Conservation (phyloP, 805 yeast species). For the Candida sanyiensis region DNA sequence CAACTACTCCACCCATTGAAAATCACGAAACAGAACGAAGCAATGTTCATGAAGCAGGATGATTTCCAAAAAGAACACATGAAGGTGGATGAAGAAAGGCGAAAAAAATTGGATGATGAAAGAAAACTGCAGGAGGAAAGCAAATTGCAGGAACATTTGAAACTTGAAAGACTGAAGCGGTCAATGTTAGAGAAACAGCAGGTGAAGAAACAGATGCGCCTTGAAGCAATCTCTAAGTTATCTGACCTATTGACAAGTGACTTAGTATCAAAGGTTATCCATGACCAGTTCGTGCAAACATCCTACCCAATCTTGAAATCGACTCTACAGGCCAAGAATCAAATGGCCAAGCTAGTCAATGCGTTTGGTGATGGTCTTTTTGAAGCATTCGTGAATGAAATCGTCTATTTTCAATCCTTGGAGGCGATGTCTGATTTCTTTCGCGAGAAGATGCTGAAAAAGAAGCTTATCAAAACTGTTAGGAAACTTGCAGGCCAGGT, state of each 20-base stretch:
- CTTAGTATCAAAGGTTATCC: conserved; percentile 18
- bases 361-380: conserved; percentile 46
- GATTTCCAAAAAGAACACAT: conserved; percentile 3
- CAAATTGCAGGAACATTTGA: conserved; percentile 8
- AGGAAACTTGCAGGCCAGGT: conserved; percentile 23
- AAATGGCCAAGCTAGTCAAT: conserved; percentile 29
- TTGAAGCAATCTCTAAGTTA: conserved; percentile 14
- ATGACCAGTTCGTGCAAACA: conserved; percentile 17
- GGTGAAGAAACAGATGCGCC: conserved; percentile 11
- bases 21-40: no score
- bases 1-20: no score
- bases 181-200: conserved; percentile 17
- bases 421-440: conserved; percentile 42
- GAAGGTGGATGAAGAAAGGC: conserved; percentile 2
- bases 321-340: conserved; percentile 12
- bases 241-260: neutral
- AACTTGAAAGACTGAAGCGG: conserved; percentile 13
- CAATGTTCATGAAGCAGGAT: no score
- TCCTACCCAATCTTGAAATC: conserved; percentile 11
- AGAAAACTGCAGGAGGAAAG: conserved; percentile 9
- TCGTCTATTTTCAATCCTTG: conserved; percentile 37
- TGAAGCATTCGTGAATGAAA: conserved; percentile 56
- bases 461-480: conserved; percentile 29
- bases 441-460: conserved; percentile 30
- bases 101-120: conserved; percentile 8